These are phyloP conservation scores for Candida ponderosae DNA, from an alignment of 805 yeast species.

Conservation along the genomic window DNA sequence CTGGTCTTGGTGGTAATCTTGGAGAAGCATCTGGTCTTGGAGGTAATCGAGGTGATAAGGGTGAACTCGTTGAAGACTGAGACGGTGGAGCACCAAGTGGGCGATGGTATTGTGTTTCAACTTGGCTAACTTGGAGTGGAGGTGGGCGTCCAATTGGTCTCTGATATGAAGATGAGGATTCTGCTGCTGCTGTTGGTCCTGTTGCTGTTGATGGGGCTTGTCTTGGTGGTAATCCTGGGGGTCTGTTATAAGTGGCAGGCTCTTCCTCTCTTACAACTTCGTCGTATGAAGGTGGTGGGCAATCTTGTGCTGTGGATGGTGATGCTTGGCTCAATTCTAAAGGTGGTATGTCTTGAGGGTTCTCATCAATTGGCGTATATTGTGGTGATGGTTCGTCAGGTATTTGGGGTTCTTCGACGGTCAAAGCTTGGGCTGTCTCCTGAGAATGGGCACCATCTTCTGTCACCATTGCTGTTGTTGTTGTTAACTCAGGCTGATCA, in stretches of 20 bases:
- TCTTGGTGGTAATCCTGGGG: neutral
- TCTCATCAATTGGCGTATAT: neutral
- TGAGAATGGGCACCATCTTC: too few species aligned
- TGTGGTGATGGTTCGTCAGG: neutral
- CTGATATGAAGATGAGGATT: neutral
- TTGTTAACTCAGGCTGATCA: too few species aligned
- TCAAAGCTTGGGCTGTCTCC: neutral
- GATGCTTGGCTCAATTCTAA: too few species aligned
- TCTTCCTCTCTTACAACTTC: neutral
- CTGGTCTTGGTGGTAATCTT: too few species aligned
- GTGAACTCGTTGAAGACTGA: neutral
- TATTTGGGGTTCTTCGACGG: neutral
- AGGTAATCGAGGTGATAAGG: neutral
- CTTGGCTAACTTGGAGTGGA: neutral
- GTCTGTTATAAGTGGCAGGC: constrained; percentile 1
- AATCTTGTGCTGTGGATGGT: neutral
- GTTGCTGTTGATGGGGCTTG: neutral
- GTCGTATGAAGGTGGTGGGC: neutral
- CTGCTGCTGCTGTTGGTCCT: neutral
- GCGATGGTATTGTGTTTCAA: neutral
- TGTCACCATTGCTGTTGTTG: too few species aligned
- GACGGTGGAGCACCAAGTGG: neutral
- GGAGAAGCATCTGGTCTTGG: neutral
- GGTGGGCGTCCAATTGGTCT: neutral
- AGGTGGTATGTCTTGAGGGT: neutral